Evolutionary conservation across 345 rosid genomes (phyloP).

Genomic region (Reutealis trisperma): DNA sequence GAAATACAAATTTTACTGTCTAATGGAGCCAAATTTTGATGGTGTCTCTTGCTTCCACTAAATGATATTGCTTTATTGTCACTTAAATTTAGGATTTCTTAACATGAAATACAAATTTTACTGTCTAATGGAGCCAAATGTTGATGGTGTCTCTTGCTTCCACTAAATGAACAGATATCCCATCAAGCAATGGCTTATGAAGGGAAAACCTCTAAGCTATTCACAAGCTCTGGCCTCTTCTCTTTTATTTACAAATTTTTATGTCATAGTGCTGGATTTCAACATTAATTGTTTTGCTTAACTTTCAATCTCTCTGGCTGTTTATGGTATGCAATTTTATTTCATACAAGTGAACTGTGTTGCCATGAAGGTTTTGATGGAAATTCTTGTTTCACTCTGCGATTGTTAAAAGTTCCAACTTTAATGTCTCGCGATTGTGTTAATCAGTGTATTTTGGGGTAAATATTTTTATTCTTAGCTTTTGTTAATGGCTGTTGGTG

Average conservation of each 20-base stretch:
- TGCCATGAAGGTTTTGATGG: background rate
- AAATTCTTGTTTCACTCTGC: background rate
- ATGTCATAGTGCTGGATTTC: background rate
- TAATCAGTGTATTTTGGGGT: background rate
- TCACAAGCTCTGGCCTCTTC: background rate
- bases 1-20: constrained; percentile 3
- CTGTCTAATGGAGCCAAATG: background rate
- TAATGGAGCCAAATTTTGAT: background rate
- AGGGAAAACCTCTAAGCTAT: background rate
- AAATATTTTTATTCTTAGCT: background rate
- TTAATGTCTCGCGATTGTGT: background rate
- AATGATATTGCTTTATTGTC: background rate
- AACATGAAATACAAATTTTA: background rate
- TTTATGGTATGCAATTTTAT: background rate
- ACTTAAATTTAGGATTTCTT: background rate
- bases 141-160: background rate
- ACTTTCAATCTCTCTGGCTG: background rate
- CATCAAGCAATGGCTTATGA: constrained; percentile 1
- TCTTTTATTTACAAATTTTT: background rate
- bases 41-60: background rate
- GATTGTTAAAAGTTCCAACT: background rate
- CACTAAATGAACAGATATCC: background rate
- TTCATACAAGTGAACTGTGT: background rate
- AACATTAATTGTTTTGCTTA: background rate
- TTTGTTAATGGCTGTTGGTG: background rate